Base-by-base conservation (phyloP, 805 yeast species). In the Maudiozyma serrabonitensis region DNA sequence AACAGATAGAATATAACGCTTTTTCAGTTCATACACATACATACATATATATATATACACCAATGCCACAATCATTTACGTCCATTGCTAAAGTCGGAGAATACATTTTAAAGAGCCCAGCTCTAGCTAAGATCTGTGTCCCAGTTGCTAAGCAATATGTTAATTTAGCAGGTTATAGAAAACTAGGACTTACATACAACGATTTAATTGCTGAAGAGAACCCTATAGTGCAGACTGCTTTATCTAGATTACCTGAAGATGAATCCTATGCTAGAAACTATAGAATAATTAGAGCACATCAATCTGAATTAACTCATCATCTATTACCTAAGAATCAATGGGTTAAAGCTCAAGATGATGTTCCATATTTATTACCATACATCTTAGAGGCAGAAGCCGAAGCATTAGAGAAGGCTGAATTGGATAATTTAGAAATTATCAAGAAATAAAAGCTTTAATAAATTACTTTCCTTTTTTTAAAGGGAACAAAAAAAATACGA, bases 331-430 rank as follows among this genome's bases (percentile, higher is more conserved):
- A 79, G 54, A 77, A 78, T 63, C 83, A 91, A 72, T 84, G 83
- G 61, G 74, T 87, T 54, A 79, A 81, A 68, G 79, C 88, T 31
- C 87, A 81, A 64, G 91, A 91, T 54, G 95, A 87, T 69, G 70
- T 71, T 50, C 85, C 85, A 60, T 90, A 89, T 74, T 76, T 93
- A 66, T 71, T 86, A 52, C 97, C 96, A 59, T 86, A 85, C 75
- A 74, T 93, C 54, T 78, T 90, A 64, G 97, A 93, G 76, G 95
- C 91, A 54, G 98, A 93, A 75, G 87, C 87, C 61, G 97, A 87
- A 71, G 84, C 82, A 46, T 75, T 78, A 56, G 99, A 93, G 76
- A 88, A 84, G 73, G 82, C 77, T 54, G 93, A 84, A 65, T 81
- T 93, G 65, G 95, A 93, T 77, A 84, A 87, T 77, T 75, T 87